Conservation (phyloP, 495 filamentous ascomycete genomes). For the Oleoguttula mirabilis region DNA sequence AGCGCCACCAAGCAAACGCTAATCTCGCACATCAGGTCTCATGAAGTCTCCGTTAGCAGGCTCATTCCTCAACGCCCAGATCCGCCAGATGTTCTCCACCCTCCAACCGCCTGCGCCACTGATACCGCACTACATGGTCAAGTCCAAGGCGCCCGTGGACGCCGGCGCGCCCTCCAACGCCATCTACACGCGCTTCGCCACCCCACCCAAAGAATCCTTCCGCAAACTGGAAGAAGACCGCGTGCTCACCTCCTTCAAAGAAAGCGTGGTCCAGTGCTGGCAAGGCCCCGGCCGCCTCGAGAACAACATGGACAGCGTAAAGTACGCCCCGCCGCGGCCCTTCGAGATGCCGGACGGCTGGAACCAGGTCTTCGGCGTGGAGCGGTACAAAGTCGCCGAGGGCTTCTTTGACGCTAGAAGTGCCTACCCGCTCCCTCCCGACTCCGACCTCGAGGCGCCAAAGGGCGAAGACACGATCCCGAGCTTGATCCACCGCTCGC, state of each 20-base stretch:
- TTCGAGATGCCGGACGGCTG: constrained; percentile 95
- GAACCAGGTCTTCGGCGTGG: constrained; percentile 83
- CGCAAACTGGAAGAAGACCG: constrained; percentile 79
- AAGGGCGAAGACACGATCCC: constrained; percentile 64
- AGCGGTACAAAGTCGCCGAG: constrained; percentile 74
- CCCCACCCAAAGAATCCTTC: constrained; percentile 58
- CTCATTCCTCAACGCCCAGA: constrained; percentile 76
- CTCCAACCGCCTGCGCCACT: constrained; percentile 67
- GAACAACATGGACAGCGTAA: constrained; percentile 56
- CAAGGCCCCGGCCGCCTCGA: constrained; percentile 58
- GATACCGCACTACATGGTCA: constrained; percentile 75
- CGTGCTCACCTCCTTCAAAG: constrained; percentile 89
- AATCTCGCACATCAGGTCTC: constrained; percentile 40
- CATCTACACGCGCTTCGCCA: constrained; percentile 51
- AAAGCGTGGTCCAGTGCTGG: constrained; percentile 91
- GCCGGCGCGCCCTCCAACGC: constrained; percentile 69
- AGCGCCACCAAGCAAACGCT: too few relatives aligned
- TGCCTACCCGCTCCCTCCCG: constrained; percentile 37
- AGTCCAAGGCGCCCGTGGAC: constrained; percentile 77
- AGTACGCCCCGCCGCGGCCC: constrained; percentile 55
- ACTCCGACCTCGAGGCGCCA: constrained; percentile 37
- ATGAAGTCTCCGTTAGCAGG: constrained; percentile 75
- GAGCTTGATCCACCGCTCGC: constrained; percentile 60
- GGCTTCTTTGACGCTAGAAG: constrained; percentile 77
- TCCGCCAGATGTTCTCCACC: constrained; percentile 65